These are phyloP conservation scores for Nymphaea thermarum DNA, from an alignment of 164 flowering plant genomes.

Conservation along the genomic window DNA sequence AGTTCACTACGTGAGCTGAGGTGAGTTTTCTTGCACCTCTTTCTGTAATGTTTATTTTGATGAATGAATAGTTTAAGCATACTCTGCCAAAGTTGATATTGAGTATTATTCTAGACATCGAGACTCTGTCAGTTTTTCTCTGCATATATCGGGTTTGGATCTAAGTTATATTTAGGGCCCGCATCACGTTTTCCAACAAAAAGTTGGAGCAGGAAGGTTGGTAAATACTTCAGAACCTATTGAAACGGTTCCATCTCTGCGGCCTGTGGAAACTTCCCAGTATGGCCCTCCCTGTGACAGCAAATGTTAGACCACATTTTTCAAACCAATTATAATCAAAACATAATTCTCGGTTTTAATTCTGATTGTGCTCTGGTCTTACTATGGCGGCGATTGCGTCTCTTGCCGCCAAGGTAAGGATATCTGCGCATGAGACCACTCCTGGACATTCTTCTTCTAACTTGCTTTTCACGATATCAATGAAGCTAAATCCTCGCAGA, in stretches of 20 bases:
- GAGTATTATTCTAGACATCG: no score
- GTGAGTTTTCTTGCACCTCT: no score
- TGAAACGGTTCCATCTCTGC: constrained; percentile 25
- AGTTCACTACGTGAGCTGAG: no score
- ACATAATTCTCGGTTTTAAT: not conserved
- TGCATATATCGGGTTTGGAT: no score
- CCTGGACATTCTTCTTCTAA: constrained; percentile 11
- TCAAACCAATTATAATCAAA: constrained; percentile 4
- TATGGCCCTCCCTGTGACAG: not conserved
- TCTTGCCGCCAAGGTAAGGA: constrained; percentile 17
- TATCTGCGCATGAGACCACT: constrained; percentile 20
- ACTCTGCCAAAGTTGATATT: no score
- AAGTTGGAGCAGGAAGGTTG: constrained; percentile 22
- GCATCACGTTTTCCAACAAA: no score
- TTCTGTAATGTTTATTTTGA: no score
- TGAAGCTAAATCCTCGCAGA: constrained; percentile 13
- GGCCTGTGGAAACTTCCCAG: constrained; percentile 24
- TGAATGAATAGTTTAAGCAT: no score
- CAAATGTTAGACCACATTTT: no score
- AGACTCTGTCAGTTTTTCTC: no score
- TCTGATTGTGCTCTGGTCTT: not conserved
- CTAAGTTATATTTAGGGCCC: no score
- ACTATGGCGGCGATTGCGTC: constrained; percentile 17
- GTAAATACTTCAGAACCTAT: constrained; percentile 8
- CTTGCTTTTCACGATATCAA: constrained; percentile 12